A percentile compares a stretch with the other conserved stretches of the same genome.
These are phyloP conservation scores for Chaetomium fimeti DNA, from an alignment of 495 filamentous ascomycete genomes.

Conservation along the genomic window DNA sequence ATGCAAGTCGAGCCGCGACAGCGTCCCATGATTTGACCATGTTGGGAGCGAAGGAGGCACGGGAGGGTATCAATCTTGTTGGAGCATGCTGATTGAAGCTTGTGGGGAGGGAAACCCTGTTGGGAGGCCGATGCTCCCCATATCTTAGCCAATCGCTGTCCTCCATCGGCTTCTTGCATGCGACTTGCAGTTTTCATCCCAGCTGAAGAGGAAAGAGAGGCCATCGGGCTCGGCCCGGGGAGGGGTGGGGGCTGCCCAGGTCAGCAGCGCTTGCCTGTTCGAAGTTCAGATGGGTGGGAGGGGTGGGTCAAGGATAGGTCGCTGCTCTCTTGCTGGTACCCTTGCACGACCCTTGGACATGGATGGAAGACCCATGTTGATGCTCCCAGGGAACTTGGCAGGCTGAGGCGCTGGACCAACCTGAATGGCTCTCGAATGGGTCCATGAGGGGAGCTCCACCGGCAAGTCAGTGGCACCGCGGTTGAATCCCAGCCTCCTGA, in stretches of 20 bases:
- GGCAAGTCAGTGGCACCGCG: constrained; percentile 3
- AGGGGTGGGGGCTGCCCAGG: neutral
- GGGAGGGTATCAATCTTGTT: neutral
- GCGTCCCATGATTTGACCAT: constrained; percentile 7
- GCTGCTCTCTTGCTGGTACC: neutral
- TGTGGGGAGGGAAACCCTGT: neutral
- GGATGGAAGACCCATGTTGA: constrained; percentile 8
- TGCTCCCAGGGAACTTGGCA: constrained; percentile 4
- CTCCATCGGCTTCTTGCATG: neutral
- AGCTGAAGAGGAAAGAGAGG: constrained; percentile 15
- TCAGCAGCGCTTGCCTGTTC: constrained; percentile 8
- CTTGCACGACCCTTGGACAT: neutral
- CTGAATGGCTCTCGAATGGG: too few species aligned
- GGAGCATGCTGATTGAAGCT: neutral
- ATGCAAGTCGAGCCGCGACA: constrained; percentile 8
- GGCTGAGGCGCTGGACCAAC: constrained; percentile 10
- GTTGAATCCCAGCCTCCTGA: constrained; percentile 10
- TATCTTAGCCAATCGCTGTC: constrained; percentile 6
- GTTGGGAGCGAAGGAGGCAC: neutral
- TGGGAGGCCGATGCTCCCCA: neutral
- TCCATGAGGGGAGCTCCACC: neutral
- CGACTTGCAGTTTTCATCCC: constrained; percentile 3
- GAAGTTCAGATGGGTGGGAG: constrained; percentile 9
- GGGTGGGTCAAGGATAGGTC: too few species aligned
- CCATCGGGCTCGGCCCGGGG: constrained; percentile 17